Base-by-base conservation (phyloP, 352 stramenopile genomes). In the Phytophthora idaei region DNA sequence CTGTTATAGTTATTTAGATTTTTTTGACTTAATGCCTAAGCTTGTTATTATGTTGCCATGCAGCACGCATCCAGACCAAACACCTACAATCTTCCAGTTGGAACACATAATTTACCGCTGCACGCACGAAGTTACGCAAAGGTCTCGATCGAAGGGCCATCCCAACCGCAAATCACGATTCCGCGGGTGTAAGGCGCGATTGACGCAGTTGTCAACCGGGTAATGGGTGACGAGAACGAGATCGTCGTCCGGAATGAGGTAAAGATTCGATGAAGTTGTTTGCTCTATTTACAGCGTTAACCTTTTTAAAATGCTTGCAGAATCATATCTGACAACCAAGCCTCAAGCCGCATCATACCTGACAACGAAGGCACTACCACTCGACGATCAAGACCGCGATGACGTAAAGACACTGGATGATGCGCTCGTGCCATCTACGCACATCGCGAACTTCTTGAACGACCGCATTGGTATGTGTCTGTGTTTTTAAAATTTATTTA, bases 401-500 rank as follows among this genome's bases (percentile, higher is more conserved):
- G 45, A 58, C 11, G 53, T 69, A 4, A 49, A 55, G 27, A 47
- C 46, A 2, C 31, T 71, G 11, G 56, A 25, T 5, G 63, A 64
- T 25, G 63, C 42, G 1, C 34, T 32, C 8, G 50, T 57, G 1
- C 52, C 17, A 1, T 62, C 61, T 2, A 53, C 42, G 0, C 34
- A 63, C 15, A 52, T 68, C 12, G 27, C 48, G 14, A 59, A 29
- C 14, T 70, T 65, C 44, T n/a, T 70, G 12, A 56, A 55, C 2
- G 63, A 70, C 0, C 28, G 41, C 45, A 52, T 60, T 36, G 49
- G 56, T 66, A 29, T 12, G 47, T 57, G 51, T 7, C 32, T 49
- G 27, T 50, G 21, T 31, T 50, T 29, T 36, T 54, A 46, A 37
- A 10, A 14, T 42, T 10, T 28, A 21, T 21, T 21, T 21, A 21